These are phyloP conservation scores for Effrenium voratum DNA, from an alignment of 73 alveolate genomes.

Conservation along the genomic window DNA sequence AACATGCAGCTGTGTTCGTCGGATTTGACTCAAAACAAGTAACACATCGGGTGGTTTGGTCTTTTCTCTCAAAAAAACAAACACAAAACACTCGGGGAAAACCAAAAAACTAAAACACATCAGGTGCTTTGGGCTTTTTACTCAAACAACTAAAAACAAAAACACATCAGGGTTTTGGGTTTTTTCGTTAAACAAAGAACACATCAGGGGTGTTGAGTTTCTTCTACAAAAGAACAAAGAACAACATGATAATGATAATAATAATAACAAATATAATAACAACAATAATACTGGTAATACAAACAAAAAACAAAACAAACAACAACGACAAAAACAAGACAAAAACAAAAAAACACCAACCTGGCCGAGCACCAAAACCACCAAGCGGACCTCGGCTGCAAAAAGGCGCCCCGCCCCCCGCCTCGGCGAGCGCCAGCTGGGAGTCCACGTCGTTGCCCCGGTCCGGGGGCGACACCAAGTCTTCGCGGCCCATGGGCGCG, in stretches of 20 bases:
- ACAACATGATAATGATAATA: neutral
- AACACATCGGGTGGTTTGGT: too few relatives aligned
- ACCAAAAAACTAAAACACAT: too few relatives aligned
- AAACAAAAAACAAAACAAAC: neutral
- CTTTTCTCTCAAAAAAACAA: too few relatives aligned
- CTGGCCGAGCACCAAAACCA: neutral
- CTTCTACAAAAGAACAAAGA: neutral
- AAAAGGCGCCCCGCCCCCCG: neutral
- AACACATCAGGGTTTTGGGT: too few relatives aligned
- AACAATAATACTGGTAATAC: neutral
- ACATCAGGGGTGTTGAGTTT: too few relatives aligned
- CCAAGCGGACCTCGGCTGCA: neutral
- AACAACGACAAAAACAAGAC: neutral
- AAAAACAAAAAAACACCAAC: neutral
- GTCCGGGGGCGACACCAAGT: conserved; percentile 73
- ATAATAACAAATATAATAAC: too few relatives aligned
- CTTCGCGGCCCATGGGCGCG: conserved; percentile 25
- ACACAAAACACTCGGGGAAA: too few relatives aligned
- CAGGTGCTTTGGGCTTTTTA: too few relatives aligned
- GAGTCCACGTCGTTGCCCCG: conserved; percentile 74
- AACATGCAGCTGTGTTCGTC: too few relatives aligned
- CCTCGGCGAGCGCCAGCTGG: conserved; percentile 73
- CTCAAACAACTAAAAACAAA: too few relatives aligned
- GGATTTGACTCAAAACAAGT: too few relatives aligned
- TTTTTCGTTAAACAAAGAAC: too few relatives aligned